phyloP scores from a whole-genome alignment of 768 basidiomycete species.

The Chalciporus chontae region DNA sequence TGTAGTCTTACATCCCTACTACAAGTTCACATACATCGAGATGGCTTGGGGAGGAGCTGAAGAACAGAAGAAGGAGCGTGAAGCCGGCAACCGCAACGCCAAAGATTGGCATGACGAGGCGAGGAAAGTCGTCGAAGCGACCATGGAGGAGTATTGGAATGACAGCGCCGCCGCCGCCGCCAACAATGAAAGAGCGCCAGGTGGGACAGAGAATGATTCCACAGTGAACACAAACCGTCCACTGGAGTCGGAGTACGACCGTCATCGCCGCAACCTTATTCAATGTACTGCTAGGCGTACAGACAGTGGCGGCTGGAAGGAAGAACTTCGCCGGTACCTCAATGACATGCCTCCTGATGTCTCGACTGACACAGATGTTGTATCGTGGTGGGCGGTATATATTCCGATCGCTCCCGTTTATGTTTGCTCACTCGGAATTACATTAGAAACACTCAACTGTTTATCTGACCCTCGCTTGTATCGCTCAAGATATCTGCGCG shows the following conservation, averaged over 20 bases:
- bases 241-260: too few relatives aligned
- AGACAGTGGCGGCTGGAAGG: too few relatives aligned
- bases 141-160: conserved; percentile 3
- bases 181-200: too few relatives aligned
- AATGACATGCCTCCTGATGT: background rate
- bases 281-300: too few relatives aligned
- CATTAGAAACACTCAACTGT: background rate
- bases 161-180: too few relatives aligned
- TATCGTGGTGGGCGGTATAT: background rate
- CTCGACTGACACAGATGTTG: conserved; percentile 2
- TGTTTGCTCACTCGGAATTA: background rate
- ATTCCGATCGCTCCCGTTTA: background rate
- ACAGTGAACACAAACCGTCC: too few relatives aligned
- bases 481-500: conserved; percentile 1
- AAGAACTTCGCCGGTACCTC: conserved; percentile 3
- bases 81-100: conserved; percentile 5
- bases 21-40: conserved; percentile 28
- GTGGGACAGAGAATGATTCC: too few relatives aligned
- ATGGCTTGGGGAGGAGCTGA: conserved; percentile 25
- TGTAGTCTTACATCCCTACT: conserved; percentile 31
- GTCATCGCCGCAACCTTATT: too few relatives aligned
- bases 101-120: conserved; percentile 18
- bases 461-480: background rate
- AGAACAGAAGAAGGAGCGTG: conserved; percentile 18
- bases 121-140: conserved; percentile 3